These are phyloP conservation scores for Brasilioporus rufonigricans DNA, from an alignment of 768 basidiomycete genomes.

Conservation along the genomic window DNA sequence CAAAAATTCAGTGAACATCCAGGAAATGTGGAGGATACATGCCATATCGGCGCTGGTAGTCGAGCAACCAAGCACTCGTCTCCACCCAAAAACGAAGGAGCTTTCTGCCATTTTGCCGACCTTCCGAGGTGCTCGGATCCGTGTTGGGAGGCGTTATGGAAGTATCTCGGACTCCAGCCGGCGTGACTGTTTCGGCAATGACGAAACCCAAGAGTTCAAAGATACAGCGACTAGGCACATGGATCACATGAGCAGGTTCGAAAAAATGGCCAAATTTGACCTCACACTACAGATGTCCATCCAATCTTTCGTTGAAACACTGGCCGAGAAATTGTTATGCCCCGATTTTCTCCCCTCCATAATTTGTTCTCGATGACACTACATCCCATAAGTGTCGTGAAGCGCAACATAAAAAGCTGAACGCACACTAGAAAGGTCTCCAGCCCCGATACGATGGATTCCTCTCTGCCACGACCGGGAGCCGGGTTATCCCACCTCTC, in stretches of 20 bases:
- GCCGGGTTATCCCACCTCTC: conserved; percentile 62
- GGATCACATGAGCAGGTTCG: conserved; percentile 11
- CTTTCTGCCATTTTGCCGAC: conserved; percentile 53
- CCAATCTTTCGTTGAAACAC: conserved; percentile 66
- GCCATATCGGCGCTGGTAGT: conserved; percentile 53
- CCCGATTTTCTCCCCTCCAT: conserved; percentile 66
- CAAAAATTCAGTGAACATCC: conserved; percentile 6
- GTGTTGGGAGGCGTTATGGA: conserved; percentile 56
- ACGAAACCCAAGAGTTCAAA: conserved; percentile 43
- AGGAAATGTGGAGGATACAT: conserved; percentile 15
- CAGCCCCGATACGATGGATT: conserved; percentile 52
- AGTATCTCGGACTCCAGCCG: conserved; percentile 35
- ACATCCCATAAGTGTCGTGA: conserved; percentile 3
- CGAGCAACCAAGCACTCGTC: conserved; percentile 59
- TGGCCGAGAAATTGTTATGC: conserved; percentile 50
- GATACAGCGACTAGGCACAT: conserved; percentile 35
- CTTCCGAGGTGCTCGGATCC: conserved; percentile 43
- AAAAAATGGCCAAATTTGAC: conserved; percentile 1
- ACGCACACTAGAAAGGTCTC: conserved; percentile 70
- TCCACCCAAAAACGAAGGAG: conserved; percentile 83
- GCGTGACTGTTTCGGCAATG: conserved; percentile 18
- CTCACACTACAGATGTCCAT: conserved; percentile 61
- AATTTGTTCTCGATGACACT: conserved; percentile 76
- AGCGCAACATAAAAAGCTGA: not conserved
- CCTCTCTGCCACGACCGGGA: conserved; percentile 51